phyloP scores from a whole-genome alignment of 345 rosid species.

The Hevea brasiliensis region DNA sequence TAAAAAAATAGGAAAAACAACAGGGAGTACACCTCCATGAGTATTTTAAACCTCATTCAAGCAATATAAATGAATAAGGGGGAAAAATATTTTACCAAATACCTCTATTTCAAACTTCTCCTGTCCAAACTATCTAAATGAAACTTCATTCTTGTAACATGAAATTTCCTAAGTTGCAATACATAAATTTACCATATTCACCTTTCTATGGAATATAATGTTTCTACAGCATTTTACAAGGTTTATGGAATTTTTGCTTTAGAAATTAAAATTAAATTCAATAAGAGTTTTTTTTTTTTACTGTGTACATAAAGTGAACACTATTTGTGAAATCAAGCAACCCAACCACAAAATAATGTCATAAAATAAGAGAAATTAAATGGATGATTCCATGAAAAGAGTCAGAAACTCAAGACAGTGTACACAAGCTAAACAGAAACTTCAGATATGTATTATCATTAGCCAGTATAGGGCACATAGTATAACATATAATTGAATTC shows the following conservation, averaged over 20 bases:
- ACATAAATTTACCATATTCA: neutral
- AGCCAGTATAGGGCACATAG: neutral
- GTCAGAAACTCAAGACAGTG: too few relatives aligned
- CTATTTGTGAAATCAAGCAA: too few relatives aligned
- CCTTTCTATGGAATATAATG: neutral
- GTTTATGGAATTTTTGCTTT: neutral
- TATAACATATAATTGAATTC: constrained; percentile 11
- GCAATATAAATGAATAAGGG: neutral
- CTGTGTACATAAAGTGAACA: too few relatives aligned
- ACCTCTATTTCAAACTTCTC: neutral
- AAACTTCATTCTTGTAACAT: too few relatives aligned
- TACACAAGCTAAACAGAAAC: too few relatives aligned
- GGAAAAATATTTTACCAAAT: neutral
- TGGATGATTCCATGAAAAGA: too few relatives aligned
- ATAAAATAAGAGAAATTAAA: too few relatives aligned
- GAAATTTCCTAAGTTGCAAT: neutral
- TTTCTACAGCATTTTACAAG: neutral
- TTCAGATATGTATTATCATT: too few relatives aligned
- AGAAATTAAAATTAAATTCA: neutral
- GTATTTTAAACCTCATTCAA: neutral
- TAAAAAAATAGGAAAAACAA: too few relatives aligned
- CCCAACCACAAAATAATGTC: too few relatives aligned
- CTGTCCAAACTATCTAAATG: neutral
- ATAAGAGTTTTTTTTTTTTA: too few relatives aligned
- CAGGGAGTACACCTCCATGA: too few relatives aligned